phyloP scores from a whole-genome alignment of 176 grass and related monocot species.

The sorghum (Sorghum bicolor) region DNA sequence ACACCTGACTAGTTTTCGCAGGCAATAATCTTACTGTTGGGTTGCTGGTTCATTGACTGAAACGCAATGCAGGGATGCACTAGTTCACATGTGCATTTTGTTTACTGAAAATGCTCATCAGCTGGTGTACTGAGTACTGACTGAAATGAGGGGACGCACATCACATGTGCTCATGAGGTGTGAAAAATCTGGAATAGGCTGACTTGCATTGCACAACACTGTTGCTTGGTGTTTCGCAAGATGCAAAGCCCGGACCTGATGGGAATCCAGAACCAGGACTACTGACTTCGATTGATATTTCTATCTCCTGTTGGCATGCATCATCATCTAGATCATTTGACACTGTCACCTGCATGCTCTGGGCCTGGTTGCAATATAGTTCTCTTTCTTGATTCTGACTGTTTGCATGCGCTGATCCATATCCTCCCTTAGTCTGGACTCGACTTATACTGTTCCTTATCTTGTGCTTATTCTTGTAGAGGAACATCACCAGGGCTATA shows the following conservation, averaged over 20 bases:
- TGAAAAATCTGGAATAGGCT: neutral
- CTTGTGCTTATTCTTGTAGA: slow-evolving; percentile 25
- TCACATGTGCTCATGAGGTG: neutral
- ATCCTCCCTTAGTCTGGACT: neutral
- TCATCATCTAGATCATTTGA: neutral
- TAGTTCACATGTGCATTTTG: neutral
- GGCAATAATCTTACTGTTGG: neutral
- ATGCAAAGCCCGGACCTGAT: neutral
- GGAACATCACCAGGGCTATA: slow-evolving; percentile 37
- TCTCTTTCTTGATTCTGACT: neutral
- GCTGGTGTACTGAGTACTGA: neutral
- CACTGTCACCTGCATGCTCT: slow-evolving; percentile 5
- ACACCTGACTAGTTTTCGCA: neutral
- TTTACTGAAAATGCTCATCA: neutral
- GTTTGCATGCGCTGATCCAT: neutral
- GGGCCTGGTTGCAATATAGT: neutral
- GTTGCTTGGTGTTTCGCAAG: neutral
- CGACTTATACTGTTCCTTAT: slow-evolving; percentile 12
- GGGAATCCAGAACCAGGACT: slow-evolving; percentile 1
- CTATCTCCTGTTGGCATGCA: slow-evolving; percentile 4
- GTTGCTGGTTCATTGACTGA: neutral
- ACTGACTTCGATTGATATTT: slow-evolving; percentile 9
- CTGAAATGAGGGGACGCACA: neutral
- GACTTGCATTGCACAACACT: neutral
- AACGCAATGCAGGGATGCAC: neutral